A percentile compares a stretch with the other conserved stretches of the same genome.
These are phyloP conservation scores for Suhomyces canberraensis DNA, from an alignment of 805 yeast species.

Conservation along the genomic window DNA sequence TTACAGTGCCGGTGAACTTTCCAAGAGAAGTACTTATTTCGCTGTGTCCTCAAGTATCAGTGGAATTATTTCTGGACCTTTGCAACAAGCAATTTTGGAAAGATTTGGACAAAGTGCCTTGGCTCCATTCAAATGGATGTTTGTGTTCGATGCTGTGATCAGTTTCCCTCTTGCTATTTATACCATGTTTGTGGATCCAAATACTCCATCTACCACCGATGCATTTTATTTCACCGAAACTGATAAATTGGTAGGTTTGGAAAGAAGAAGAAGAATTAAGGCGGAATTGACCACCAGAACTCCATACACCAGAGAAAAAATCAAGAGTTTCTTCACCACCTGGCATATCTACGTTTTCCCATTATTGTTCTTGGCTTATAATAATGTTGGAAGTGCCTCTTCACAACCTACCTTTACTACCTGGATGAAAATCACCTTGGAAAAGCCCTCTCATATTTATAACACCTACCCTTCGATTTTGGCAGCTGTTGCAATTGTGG, in stretches of 20 bases:
- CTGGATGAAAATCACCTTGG: conserved; percentile 33
- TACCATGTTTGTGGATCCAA: conserved; percentile 43
- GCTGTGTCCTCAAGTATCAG: conserved; percentile 36
- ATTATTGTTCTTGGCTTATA: conserved; percentile 33
- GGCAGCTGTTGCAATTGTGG: conserved; percentile 16
- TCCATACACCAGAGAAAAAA: conserved; percentile 37
- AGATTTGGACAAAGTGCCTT: conserved; percentile 14
- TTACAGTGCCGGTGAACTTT: conserved; percentile 31
- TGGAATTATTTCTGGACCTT: conserved; percentile 35
- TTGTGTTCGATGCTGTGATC: conserved; percentile 43
- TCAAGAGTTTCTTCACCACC: conserved; percentile 41
- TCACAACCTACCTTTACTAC: conserved; percentile 36
- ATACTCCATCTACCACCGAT: conserved; percentile 43
- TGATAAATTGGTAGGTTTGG: conserved; percentile 45
- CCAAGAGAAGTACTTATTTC: conserved; percentile 34
- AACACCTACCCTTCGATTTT: conserved; percentile 31
- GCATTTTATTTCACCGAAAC: conserved; percentile 41
- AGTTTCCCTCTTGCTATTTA: conserved; percentile 37
- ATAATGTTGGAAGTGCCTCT: conserved; percentile 30
- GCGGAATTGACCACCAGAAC: conserved; percentile 42
- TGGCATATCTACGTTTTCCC: conserved; percentile 52
- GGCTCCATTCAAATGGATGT: conserved; percentile 45
- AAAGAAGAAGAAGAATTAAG: conserved; percentile 31
- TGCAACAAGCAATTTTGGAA: conserved; percentile 28
- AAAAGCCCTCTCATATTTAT: conserved; percentile 26